Conservation (phyloP, 169 alveolate genomes). For the Pseudocohnilembus persalinus region DNA sequence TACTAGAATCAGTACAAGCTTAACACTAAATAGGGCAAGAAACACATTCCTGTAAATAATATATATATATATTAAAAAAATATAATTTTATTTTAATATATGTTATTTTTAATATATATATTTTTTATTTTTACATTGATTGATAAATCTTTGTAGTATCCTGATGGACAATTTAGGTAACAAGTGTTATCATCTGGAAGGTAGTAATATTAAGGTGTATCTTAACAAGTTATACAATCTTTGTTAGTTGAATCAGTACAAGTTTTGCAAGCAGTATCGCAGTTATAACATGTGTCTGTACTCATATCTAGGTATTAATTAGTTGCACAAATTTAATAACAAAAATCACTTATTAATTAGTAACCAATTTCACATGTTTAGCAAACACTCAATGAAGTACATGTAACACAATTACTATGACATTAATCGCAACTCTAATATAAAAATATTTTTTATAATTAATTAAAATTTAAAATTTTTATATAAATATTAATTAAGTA, state of each 20-base stretch:
- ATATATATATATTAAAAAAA: too few relatives aligned
- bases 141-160: background rate
- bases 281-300: background rate
- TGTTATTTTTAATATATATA: too few relatives aligned
- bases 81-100: too few relatives aligned
- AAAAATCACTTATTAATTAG: background rate
- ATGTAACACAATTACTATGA: background rate
- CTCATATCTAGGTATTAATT: background rate
- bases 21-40: background rate
- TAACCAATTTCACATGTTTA: background rate
- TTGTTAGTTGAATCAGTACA: background rate
- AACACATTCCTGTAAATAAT: background rate
- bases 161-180: background rate
- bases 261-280: background rate
- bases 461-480: too few relatives aligned
- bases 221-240: background rate
- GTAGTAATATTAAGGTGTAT: background rate
- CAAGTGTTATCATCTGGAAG: background rate
- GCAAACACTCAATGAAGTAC: background rate
- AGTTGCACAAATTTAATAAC: background rate
- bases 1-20: background rate
- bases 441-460: too few relatives aligned
- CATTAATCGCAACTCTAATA: background rate
- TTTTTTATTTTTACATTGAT: background rate
- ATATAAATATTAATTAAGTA: too few relatives aligned